Evolutionary conservation across 306 rosid genomes (phyloP), one percentile per base, ranked within the genome.

Genomic region (Potentilla sterilis): DNA sequence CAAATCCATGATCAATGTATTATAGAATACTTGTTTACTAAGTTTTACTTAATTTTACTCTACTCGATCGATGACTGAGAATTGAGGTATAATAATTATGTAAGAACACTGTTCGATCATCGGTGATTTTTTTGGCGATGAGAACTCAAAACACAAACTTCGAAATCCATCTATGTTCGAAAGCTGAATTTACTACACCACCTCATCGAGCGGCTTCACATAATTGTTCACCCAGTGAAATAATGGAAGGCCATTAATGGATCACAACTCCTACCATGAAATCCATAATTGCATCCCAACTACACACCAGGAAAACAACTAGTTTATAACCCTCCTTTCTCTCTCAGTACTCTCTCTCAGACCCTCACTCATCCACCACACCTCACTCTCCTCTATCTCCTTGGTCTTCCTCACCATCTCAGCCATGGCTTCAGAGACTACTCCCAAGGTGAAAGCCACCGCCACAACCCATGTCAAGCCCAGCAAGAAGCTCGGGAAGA

Each of bases 261-360:
- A 70, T 72, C 80, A 59, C 96, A 87, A 85, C 94, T 43, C 73
- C 86, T 34, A 68, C 51, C 67, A 43, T 78, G 83, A 77, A 75
- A 24, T 61, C 78, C 89, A 84, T 92, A 74, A 86, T 86, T 90
- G 96, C 79, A 82, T 15, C 1, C 78, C 89, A 85, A 80, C 92
- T 57, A 77, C 78, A 61, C 49, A 16, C 47, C 16, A 28, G 28
- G 28, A 28, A 28, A 28, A 28, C 28, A 28, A 16, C 64, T 18
- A 15, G n/a, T 46, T 78, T 87, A 87, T 89, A 86, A 85, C 68
- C 54, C 73, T 32, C 13, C 69, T 4, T 2, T 57, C 34, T 24
- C 37, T 32, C 18, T 22, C 15, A 13, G 65, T n/a, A n/a, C n/a
- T 58, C 75, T 28, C 13, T 71, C 24, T 46, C 9, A 47, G 2